phyloP scores from a whole-genome alignment of 495 filamentous ascomycete species.

The Darksidea phi region DNA sequence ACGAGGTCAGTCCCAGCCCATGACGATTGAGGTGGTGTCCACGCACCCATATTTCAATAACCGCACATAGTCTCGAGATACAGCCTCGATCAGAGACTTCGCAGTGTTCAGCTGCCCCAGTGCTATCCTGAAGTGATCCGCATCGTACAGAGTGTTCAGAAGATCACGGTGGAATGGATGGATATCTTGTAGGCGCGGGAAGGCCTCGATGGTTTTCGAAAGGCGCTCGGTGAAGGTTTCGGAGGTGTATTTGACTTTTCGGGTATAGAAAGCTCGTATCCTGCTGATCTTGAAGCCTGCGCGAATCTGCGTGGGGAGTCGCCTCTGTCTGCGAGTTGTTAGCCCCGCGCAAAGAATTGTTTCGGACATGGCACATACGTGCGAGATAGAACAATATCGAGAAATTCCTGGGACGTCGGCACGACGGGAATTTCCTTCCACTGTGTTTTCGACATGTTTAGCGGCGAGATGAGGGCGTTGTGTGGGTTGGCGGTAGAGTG shows the following conservation, averaged over 20 bases:
- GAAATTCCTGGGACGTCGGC: conserved; percentile 89
- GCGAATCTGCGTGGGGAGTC: conserved; percentile 92
- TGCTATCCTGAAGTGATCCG: conserved; percentile 96
- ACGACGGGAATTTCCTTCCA: conserved; percentile 86
- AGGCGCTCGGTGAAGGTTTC: conserved; percentile 97
- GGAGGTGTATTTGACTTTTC: conserved; percentile 98
- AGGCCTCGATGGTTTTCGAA: conserved; percentile 81
- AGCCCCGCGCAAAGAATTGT: conserved; percentile 10
- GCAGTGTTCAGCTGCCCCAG: conserved; percentile 94
- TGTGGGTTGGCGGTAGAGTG: conserved; percentile 3
- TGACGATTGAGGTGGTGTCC: no score
- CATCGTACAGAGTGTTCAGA: conserved; percentile 87
- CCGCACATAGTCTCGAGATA: conserved; percentile 89
- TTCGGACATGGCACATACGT: conserved; percentile 10
- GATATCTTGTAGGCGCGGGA: conserved; percentile 90
- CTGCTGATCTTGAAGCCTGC: conserved; percentile 94
- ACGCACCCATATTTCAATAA: conserved; percentile 78
- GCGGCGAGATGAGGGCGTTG: not conserved
- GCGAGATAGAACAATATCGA: conserved; percentile 88
- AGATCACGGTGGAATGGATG: conserved; percentile 94
- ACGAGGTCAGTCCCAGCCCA: no score
- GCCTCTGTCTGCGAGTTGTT: conserved; percentile 71
- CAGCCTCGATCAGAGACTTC: conserved; percentile 93
- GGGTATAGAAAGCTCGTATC: conserved; percentile 76
- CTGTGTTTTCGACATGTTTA: conserved; percentile 61